These are phyloP conservation scores for Malassezia psittaci DNA, from an alignment of 1,284 basidiomycete genomes.

Conservation along the genomic window DNA sequence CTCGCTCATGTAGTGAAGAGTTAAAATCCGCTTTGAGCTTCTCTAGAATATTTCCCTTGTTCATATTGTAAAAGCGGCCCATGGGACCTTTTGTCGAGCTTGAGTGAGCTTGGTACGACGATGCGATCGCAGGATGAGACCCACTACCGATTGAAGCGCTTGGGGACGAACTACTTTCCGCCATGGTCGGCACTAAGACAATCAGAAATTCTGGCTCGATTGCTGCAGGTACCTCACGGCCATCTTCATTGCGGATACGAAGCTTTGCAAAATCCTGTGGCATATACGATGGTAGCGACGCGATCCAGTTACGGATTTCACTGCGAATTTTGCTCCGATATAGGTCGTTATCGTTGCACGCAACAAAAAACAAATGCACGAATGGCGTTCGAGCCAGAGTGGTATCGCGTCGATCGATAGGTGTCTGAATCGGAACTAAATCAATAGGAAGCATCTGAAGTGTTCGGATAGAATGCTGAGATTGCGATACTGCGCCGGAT, in stretches of 20 bases:
- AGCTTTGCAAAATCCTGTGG: constrained; percentile 21
- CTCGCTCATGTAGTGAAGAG: constrained; percentile 63
- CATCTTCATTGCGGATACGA: constrained; percentile 30
- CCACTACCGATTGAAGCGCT: not conserved
- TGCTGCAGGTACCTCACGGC: constrained; percentile 27
- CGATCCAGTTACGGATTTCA: constrained; percentile 42
- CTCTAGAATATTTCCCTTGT: constrained; percentile 74
- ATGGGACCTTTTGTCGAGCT: constrained; percentile 57
- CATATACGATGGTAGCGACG: constrained; percentile 23
- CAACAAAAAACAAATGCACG: constrained; percentile 39
- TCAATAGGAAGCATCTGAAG: constrained; percentile 6
- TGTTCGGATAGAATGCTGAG: constrained; percentile 8
- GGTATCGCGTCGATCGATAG: not conserved
- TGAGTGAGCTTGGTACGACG: constrained; percentile 1
- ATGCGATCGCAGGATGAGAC: not conserved
- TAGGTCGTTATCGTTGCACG: constrained; percentile 42
- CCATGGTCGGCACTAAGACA: constrained; percentile 26
- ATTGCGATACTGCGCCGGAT: not conserved
- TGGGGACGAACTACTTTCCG: not conserved
- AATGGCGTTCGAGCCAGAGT: constrained; percentile 21
- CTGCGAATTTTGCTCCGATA: constrained; percentile 42
- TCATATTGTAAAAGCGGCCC: constrained; percentile 57
- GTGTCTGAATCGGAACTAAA: constrained; percentile 8
- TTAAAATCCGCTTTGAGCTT: constrained; percentile 91
- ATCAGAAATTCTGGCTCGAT: constrained; percentile 41